Conservation (phyloP, 768 basidiomycete genomes). For the Sistotremastrum suecicum region DNA sequence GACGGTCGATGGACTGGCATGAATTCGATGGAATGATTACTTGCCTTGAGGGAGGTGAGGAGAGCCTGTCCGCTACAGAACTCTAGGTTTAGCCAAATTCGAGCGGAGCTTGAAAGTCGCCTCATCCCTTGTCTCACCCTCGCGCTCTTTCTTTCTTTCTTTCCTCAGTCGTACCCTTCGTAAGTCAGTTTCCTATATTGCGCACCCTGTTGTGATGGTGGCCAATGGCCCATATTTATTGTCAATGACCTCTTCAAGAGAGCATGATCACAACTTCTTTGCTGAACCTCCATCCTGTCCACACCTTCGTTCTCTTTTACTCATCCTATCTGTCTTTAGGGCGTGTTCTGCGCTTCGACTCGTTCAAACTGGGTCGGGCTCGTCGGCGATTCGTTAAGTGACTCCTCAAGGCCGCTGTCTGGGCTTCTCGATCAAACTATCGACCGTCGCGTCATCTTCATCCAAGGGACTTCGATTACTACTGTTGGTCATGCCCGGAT, state of each 20-base stretch:
- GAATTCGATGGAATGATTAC: conserved; percentile 27
- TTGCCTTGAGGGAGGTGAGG: conserved; percentile 49
- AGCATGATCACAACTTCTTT: conserved; percentile 32
- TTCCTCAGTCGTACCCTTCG: conserved; percentile 1
- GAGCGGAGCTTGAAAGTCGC: not conserved
- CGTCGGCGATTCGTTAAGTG: too few species aligned
- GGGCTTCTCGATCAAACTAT: too few species aligned
- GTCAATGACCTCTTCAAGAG: conserved; percentile 34
- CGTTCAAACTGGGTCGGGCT: too few species aligned
- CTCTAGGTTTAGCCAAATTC: not conserved
- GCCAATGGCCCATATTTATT: conserved; percentile 48
- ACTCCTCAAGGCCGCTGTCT: too few species aligned
- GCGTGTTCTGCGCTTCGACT: too few species aligned
- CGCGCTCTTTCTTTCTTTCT: not conserved
- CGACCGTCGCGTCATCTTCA: too few species aligned
- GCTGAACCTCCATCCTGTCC: not conserved
- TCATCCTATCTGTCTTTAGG: not conserved
- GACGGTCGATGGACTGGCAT: not conserved
- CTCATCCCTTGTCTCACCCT: not conserved
- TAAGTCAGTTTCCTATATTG: conserved; percentile 5
- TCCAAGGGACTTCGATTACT: too few species aligned
- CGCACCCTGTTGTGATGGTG: conserved; percentile 34
- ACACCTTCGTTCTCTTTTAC: not conserved
- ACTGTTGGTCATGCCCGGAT: too few species aligned
- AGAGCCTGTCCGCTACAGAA: not conserved